A percentile compares a stretch with the other conserved stretches of the same genome.
These are phyloP conservation scores for Sporothrix pseudoabietina DNA, from an alignment of 2,329 filamentous ascomycete species.

Conservation along the genomic window DNA sequence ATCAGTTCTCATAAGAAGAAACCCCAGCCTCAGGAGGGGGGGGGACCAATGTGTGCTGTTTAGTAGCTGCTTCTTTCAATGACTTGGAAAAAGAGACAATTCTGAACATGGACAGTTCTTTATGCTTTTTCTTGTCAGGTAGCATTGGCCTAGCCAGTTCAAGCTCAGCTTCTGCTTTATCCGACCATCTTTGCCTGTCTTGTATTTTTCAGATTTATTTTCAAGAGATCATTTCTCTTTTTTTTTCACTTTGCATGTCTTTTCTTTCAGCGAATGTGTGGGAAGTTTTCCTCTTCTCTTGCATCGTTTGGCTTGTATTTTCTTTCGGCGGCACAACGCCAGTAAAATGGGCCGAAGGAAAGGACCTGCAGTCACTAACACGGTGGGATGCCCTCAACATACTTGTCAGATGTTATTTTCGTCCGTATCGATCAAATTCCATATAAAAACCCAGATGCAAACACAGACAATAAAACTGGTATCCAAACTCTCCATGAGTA, in stretches of 20 bases:
- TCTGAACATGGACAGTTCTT: not conserved
- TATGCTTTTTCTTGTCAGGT: not conserved
- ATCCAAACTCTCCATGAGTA: no score
- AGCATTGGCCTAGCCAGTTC: conserved; percentile 11
- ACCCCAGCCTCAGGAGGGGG: not conserved
- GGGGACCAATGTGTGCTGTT: no score
- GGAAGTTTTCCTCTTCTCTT: not conserved
- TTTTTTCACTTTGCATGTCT: not conserved
- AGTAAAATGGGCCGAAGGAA: not conserved
- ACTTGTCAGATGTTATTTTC: not conserved
- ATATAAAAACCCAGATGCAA: not conserved
- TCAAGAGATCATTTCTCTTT: not conserved
- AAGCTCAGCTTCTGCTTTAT: not conserved
- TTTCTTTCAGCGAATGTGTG: conserved; percentile 14
- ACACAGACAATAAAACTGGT: no score
- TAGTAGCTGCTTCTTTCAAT: not conserved
- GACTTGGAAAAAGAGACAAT: not conserved
- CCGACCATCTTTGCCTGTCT: not conserved
- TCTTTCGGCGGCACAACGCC: not conserved
- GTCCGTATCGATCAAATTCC: not conserved
- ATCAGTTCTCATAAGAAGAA: not conserved
- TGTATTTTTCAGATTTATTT: not conserved
- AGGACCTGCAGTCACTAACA: not conserved
- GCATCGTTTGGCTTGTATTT: not conserved
- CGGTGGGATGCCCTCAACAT: not conserved